A percentile compares a stretch with the other conserved stretches of the same genome.
phyloP scores from a whole-genome alignment of 2,329 filamentous ascomycete genomes.

The Aspergillus phoenicis region DNA sequence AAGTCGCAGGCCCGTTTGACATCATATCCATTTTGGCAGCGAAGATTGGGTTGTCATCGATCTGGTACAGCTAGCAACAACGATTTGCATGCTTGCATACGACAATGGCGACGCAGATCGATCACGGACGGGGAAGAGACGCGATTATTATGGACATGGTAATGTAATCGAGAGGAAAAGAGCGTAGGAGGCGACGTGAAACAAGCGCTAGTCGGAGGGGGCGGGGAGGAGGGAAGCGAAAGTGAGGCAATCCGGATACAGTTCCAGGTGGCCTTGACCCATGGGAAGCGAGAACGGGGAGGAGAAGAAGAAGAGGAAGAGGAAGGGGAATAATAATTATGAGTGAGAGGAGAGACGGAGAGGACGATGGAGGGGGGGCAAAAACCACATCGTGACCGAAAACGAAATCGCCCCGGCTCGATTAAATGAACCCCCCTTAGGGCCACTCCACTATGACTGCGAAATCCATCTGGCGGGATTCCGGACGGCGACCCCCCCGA shows the following conservation, averaged over 20 bases:
- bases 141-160: conserved; percentile 17
- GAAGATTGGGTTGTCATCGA: conserved; percentile 21
- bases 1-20: conserved; percentile 31
- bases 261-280: conserved; percentile 8
- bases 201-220: not conserved
- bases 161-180: conserved; percentile 12
- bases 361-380: conserved; percentile 15
- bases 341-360: conserved; percentile 6
- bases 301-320: conserved; percentile 11
- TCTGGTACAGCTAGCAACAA: conserved; percentile 16
- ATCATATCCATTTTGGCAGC: conserved; percentile 33
- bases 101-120: not conserved
- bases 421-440: conserved; percentile 12
- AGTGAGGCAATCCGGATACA: conserved; percentile 3
- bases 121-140: conserved; percentile 8
- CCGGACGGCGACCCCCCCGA: not conserved
- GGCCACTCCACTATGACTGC: conserved; percentile 9
- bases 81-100: conserved; percentile 32
- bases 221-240: not conserved
- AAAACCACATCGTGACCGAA: conserved; percentile 18
- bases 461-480: conserved; percentile 1
- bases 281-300: conserved; percentile 6
- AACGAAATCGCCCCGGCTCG: conserved; percentile 11
- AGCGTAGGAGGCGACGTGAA: conserved; percentile 6
- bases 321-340: conserved; percentile 6